These are phyloP conservation scores for Dactylellina parvicollis DNA, from an alignment of 2,329 filamentous ascomycete genomes.

Conservation along the genomic window DNA sequence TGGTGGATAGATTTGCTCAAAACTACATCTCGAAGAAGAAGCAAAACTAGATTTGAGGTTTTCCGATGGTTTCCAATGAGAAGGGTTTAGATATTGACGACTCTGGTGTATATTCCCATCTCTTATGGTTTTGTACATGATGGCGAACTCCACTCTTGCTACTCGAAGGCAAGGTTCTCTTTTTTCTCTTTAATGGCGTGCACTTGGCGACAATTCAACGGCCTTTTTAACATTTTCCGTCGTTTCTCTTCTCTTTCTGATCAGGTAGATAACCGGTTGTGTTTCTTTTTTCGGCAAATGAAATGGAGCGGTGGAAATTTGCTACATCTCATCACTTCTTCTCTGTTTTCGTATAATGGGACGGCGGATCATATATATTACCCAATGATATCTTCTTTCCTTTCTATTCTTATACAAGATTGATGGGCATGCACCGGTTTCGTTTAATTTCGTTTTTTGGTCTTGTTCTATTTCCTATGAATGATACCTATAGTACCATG, in stretches of 20 bases:
- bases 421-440: no score
- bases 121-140: neutral
- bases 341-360: neutral
- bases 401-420: neutral
- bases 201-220: neutral
- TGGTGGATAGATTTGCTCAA: slow-evolving; percentile 26
- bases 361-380: neutral
- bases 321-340: neutral
- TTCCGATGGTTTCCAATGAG: no score
- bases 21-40: slow-evolving; percentile 34
- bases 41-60: slow-evolving; percentile 35
- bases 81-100: no score
- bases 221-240: neutral
- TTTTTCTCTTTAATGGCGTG: no score
- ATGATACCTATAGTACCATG: no score
- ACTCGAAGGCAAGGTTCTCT: no score
- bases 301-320: neutral
- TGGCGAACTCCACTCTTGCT: slow-evolving; percentile 2
- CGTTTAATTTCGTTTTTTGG: no score
- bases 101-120: neutral
- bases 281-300: slow-evolving; percentile 3
- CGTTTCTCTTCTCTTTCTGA: neutral
- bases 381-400: neutral
- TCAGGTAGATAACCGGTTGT: neutral
- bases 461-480: no score